These are phyloP conservation scores for Kodamaea derodonti DNA, from an alignment of 1,139 yeast species.

Conservation along the genomic window DNA sequence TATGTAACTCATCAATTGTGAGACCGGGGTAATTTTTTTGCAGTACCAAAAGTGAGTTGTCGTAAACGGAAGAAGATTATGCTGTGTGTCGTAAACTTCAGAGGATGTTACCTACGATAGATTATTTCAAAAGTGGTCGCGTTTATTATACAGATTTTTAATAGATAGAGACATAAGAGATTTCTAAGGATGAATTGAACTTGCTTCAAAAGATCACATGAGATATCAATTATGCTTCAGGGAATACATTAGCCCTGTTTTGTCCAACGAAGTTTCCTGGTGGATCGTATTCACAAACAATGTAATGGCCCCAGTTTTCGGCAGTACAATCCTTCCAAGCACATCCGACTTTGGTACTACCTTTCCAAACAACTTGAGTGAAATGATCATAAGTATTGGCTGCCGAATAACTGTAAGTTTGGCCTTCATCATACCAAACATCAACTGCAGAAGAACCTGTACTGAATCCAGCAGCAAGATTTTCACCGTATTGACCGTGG, in stretches of 20 bases:
- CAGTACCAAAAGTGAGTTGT: too few relatives aligned
- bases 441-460: constrained; percentile 19
- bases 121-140: too few relatives aligned
- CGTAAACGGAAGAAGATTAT: too few relatives aligned
- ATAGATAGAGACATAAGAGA: not conserved
- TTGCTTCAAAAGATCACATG: constrained; percentile 3
- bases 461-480: constrained; percentile 23
- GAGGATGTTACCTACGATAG: too few relatives aligned
- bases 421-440: constrained; percentile 25
- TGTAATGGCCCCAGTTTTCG: constrained; percentile 18
- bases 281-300: constrained; percentile 22
- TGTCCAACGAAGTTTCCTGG: constrained; percentile 21
- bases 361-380: constrained; percentile 84
- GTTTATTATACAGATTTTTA: not conserved
- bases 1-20: constrained; percentile 7
- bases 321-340: constrained; percentile 50
- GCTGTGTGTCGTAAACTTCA: too few relatives aligned
- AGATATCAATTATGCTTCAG: constrained; percentile 3
- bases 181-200: too few relatives aligned
- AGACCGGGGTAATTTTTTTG: too few relatives aligned
- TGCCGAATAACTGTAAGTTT: constrained; percentile 15
- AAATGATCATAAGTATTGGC: constrained; percentile 59
- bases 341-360: constrained; percentile 69
- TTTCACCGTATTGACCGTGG: constrained; percentile 23
- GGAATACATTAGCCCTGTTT: constrained; percentile 14